Percentiles rank a stretch among this genome's conserved stretches.
Evolutionary conservation across 148 eudicot genomes (phyloP).

Genomic region (Fagopyrum esculentum): DNA sequence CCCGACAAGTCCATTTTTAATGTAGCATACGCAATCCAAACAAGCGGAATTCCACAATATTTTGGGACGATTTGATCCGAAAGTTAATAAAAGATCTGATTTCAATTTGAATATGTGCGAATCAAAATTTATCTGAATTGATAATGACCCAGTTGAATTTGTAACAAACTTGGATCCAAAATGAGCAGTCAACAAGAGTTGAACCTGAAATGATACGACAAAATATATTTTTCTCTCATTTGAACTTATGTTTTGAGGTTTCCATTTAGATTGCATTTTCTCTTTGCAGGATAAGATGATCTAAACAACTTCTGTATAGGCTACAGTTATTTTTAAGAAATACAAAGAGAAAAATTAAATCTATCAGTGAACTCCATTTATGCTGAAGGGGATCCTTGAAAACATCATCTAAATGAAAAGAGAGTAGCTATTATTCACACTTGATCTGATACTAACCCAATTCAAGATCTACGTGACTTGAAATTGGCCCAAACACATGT

Average conservation of each 20-base stretch:
- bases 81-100: neutral
- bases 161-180: neutral
- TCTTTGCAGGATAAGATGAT: neutral
- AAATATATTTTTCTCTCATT: neutral
- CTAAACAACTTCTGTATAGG: neutral
- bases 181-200: neutral
- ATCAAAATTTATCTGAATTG: neutral
- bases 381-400: neutral
- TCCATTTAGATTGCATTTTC: neutral
- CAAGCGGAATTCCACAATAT: neutral
- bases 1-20: neutral
- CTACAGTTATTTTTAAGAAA: neutral
- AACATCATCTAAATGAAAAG: neutral
- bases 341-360: too few relatives aligned
- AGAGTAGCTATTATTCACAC: neutral
- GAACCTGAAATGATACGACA: neutral
- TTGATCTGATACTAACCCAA: neutral
- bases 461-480: neutral
- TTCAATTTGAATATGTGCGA: neutral
- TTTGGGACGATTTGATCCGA: neutral
- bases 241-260: neutral
- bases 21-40: neutral
- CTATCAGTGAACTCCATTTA: neutral
- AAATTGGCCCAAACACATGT: neutral
- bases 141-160: neutral